phyloP scores from a whole-genome alignment of 2,329 filamentous ascomycete species.

The Penicillium sp. region DNA sequence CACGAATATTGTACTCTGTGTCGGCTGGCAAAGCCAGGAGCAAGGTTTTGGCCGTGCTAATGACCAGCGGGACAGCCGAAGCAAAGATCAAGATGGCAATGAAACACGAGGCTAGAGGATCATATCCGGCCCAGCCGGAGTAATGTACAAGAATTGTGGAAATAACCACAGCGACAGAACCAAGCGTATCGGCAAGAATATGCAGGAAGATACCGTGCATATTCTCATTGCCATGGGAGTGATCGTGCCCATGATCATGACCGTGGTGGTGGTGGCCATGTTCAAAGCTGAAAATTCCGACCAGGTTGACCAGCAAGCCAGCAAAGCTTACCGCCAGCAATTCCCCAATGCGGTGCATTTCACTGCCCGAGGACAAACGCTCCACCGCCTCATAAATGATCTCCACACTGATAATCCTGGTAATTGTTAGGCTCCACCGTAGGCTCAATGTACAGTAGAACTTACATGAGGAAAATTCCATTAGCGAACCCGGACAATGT shows the following conservation, averaged over 20 bases:
- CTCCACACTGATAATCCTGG: slow-evolving; percentile 85
- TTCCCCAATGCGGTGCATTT: slow-evolving; percentile 82
- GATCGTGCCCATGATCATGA: slow-evolving; percentile 49
- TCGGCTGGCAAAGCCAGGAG: slow-evolving; percentile 82
- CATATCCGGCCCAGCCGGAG: slow-evolving; percentile 89
- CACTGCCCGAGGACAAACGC: slow-evolving; percentile 76
- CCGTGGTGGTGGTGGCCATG: slow-evolving; percentile 61
- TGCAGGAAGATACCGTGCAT: slow-evolving; percentile 98
- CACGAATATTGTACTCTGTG: slow-evolving; percentile 83
- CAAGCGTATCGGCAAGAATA: slow-evolving; percentile 89
- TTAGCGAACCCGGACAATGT: slow-evolving; percentile 96
- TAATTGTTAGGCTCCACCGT: slow-evolving; percentile 12
- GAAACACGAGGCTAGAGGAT: slow-evolving; percentile 88
- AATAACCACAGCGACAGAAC: slow-evolving; percentile 89
- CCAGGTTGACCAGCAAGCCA: slow-evolving; percentile 84
- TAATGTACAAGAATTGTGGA: slow-evolving; percentile 86
- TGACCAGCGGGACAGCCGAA: slow-evolving; percentile 86
- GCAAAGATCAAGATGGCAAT: slow-evolving; percentile 91
- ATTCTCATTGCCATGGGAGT: slow-evolving; percentile 82
- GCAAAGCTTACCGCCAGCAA: slow-evolving; percentile 84
- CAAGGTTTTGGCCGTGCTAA: slow-evolving; percentile 77
- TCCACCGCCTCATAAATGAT: slow-evolving; percentile 95
- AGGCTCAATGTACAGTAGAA: neutral
- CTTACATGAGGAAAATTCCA: slow-evolving; percentile 86
- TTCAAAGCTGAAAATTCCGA: slow-evolving; percentile 84